Percentiles rank a stretch among this genome's conserved stretches.
phyloP scores from a whole-genome alignment of 2,329 filamentous ascomycete species.

The Harringtonia lauricola region DNA sequence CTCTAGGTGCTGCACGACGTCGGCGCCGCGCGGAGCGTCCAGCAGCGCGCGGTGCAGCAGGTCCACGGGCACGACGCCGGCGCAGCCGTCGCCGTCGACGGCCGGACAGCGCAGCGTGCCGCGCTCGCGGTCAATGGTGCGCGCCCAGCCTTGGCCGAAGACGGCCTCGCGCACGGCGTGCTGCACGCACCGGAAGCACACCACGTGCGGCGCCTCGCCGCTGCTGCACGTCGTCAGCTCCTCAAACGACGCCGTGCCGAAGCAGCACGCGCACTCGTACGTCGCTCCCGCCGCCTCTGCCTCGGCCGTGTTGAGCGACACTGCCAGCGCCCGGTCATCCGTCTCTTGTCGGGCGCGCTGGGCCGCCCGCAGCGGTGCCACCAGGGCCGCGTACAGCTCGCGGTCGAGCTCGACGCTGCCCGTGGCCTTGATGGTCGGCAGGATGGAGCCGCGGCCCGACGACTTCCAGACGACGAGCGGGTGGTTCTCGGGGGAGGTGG shows the following conservation, averaged over 20 bases:
- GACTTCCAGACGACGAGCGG: constrained; percentile 52
- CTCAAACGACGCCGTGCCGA: constrained; percentile 58
- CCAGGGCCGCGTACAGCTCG: constrained; percentile 47
- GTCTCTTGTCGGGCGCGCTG: constrained; percentile 32
- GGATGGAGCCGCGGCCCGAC: constrained; percentile 40
- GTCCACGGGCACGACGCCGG: constrained; percentile 58
- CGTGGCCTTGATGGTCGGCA: constrained; percentile 54
- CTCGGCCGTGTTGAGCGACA: constrained; percentile 44
- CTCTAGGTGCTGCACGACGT: constrained; percentile 66
- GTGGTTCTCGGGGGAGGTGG: constrained; percentile 41
- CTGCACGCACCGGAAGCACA: constrained; percentile 75
- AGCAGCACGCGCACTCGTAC: constrained; percentile 72
- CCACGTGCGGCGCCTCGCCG: constrained; percentile 42
- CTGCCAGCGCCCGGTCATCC: constrained; percentile 41
- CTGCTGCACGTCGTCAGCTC: constrained; percentile 61
- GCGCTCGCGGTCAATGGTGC: constrained; percentile 60
- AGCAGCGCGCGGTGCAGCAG: constrained; percentile 64
- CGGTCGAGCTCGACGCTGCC: constrained; percentile 53
- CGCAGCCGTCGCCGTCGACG: constrained; percentile 57
- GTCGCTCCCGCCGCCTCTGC: constrained; percentile 44
- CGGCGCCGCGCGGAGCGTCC: constrained; percentile 56
- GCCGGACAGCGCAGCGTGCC: constrained; percentile 79
- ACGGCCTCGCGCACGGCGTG: constrained; percentile 76
- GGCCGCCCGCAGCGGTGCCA: constrained; percentile 38
- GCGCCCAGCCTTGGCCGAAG: constrained; percentile 86